Evolutionary conservation across 1,139 yeast species (phyloP), one percentile per base, ranked within the genome.

Genomic region (Hemisphaericaspora xylofermentans): DNA sequence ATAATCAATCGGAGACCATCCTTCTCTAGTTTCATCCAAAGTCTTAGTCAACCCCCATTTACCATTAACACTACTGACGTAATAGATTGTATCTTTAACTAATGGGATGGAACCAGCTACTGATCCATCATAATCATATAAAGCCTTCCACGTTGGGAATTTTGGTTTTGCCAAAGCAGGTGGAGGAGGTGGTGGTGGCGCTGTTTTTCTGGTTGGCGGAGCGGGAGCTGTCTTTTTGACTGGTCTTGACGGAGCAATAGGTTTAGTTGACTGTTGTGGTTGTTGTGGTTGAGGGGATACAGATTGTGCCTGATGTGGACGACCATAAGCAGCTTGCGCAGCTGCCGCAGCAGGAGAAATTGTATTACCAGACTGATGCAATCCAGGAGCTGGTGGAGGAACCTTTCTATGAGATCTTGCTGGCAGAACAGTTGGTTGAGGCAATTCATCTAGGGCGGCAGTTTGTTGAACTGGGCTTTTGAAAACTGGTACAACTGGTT

Each of bases 1-100:
- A 59, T 91, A 94, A 16, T 94, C 87, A 25, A 94, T 84, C 10
- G 99, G 99, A 9, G 95, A 93, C 98, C 98, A 94, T 3, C 98
- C 99, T 62, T 91, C 95, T 43, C 71, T 78, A 2, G 83, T 59
- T 36, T 86, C 93, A 53, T 86, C 91, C 46, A 84, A 63, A 16
- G 80, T 72, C 60, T 85, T 87, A 5, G 89, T 97, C 46, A 93
- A 71, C 50, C 95, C 91, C 98, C 98, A 91, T 47, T 68, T 66
- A 3, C 96, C 98, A 54, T 88, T 88, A 27, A 80, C 77, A 48
- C 82, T 87, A 48, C 82, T 77, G 6, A 84, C 71, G 46, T 82
- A 80, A 32, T 91, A 82, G 35, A 88, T 66, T 37, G 87, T 86
- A 47, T 86, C 96, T 53, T 84, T 84, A 14, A 73, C 64, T 38